Evolutionary conservation across 495 filamentous ascomycete species (phyloP).

Genomic region (Viridothelium virens): DNA sequence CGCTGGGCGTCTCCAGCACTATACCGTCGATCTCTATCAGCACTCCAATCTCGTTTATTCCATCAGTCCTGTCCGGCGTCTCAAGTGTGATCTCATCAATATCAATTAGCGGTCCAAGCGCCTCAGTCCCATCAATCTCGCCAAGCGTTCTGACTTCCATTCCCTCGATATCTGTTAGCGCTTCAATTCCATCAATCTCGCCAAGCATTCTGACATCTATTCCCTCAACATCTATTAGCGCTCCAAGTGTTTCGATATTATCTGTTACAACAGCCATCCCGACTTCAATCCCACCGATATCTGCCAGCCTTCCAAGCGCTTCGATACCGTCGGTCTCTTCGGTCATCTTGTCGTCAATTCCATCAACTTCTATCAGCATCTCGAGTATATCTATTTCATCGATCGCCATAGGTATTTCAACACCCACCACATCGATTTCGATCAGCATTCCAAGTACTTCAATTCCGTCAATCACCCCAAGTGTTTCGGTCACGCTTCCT

Average conservation of each 20-base stretch:
- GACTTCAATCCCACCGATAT: not conserved
- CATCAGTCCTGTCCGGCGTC: not conserved
- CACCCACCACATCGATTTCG: not conserved
- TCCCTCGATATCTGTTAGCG: not conserved
- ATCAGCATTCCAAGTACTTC: not conserved
- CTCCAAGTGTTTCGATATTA: not conserved
- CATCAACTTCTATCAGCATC: not conserved
- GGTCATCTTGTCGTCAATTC: not conserved
- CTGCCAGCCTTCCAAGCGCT: not conserved
- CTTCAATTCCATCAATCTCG: not conserved
- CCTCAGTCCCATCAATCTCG: not conserved
- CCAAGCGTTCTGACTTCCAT: not conserved
- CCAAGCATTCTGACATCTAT: not conserved
- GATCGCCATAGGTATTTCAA: not conserved
- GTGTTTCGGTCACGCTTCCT: not conserved
- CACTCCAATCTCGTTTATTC: not conserved
- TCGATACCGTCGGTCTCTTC: not conserved
- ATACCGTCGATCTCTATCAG: not conserved
- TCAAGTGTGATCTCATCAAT: not conserved
- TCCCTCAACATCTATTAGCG: not conserved
- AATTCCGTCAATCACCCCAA: not conserved
- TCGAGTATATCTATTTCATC: not conserved
- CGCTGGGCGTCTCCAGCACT: not conserved
- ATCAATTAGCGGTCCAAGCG: not conserved
- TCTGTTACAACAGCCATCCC: not conserved